These are phyloP conservation scores for Beta corolliflora DNA, from an alignment of 179 eudicot genomes.

Conservation along the genomic window DNA sequence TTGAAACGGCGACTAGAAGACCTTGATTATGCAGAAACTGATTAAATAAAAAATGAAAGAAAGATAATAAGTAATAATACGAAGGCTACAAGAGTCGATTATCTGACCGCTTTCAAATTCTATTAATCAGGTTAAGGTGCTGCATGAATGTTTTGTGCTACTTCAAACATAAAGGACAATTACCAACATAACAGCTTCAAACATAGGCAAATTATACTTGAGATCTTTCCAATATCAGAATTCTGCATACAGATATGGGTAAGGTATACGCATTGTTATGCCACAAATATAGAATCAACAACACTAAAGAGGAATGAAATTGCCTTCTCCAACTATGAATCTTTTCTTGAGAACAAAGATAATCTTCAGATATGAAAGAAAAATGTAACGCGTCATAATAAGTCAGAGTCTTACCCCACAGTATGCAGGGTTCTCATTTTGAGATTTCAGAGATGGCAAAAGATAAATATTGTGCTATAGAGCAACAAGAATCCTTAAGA, in stretches of 20 bases:
- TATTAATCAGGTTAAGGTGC: slow-evolving; percentile 6
- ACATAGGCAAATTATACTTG: not conserved
- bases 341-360: too few relatives aligned
- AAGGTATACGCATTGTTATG: not conserved
- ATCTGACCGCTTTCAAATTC: not conserved
- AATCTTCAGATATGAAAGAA: too few relatives aligned
- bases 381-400: too few relatives aligned
- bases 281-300: not conserved
- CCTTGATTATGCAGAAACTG: slow-evolving; percentile 99
- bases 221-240: not conserved
- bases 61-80: slow-evolving; percentile 9
- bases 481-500: too few relatives aligned
- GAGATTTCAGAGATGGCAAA: too few relatives aligned
- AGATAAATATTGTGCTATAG: too few relatives aligned
- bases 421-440: too few relatives aligned
- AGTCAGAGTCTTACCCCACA: too few relatives aligned
- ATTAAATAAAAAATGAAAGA: not conserved
- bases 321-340: too few relatives aligned
- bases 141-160: not conserved
- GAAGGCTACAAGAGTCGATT: too few relatives aligned
- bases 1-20: slow-evolving; percentile 73
- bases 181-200: not conserved
- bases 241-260: not conserved
- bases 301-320: too few relatives aligned
- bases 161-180: not conserved